Evolutionary conservation across 2,329 filamentous ascomycete genomes (phyloP).

Genomic region (Dryadomyces sulphureus): DNA sequence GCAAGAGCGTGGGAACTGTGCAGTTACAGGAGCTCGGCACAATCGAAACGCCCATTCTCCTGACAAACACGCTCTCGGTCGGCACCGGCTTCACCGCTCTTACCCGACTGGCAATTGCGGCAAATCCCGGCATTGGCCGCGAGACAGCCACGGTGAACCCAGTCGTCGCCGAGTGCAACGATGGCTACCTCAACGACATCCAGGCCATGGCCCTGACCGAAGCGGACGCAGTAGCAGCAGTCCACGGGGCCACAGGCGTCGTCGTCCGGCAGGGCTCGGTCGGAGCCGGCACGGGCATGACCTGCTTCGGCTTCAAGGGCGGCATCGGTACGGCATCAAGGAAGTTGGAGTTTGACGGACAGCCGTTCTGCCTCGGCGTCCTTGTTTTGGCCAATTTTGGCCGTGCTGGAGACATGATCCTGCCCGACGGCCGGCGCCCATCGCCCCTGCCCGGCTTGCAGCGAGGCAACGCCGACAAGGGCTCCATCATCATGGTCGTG

Average conservation of each 20-base stretch:
- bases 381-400: constrained; percentile 56
- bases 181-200: constrained; percentile 45
- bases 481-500: constrained; percentile 45
- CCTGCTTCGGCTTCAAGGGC: constrained; percentile 51
- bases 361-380: constrained; percentile 40
- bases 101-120: constrained; percentile 16
- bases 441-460: constrained; percentile 18
- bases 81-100: constrained; percentile 31
- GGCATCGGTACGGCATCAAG: constrained; percentile 49
- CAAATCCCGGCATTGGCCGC: neutral
- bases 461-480: constrained; percentile 35
- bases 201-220: constrained; percentile 37
- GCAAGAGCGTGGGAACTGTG: constrained; percentile 46
- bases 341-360: neutral
- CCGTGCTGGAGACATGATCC: constrained; percentile 35
- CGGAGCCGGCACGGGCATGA: constrained; percentile 55
- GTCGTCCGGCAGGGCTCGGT: constrained; percentile 45
- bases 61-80: constrained; percentile 43
- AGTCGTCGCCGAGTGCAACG: constrained; percentile 27
- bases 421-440: constrained; percentile 24
- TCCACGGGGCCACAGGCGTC: constrained; percentile 32
- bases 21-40: constrained; percentile 48
- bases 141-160: constrained; percentile 15
- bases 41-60: constrained; percentile 41
- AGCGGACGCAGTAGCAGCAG: constrained; percentile 36